Evolutionary conservation across 768 basidiomycete species (phyloP).

Genomic region (Mycena belliarum): DNA sequence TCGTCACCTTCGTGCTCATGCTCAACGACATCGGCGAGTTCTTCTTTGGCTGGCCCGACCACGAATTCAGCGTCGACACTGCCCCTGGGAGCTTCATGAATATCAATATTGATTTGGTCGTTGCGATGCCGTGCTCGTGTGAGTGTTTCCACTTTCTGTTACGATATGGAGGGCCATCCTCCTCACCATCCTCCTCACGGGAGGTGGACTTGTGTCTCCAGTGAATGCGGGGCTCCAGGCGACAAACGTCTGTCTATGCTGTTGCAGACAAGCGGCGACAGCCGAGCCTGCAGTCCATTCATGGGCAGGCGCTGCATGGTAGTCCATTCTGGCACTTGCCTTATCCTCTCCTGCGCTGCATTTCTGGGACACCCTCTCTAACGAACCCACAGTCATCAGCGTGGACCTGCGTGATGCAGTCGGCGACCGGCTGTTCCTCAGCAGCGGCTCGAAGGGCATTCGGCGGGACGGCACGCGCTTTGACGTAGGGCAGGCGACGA

Average conservation of each 20-base stretch:
- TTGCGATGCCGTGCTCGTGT: slow-evolving; percentile 94
- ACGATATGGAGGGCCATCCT: too few species aligned
- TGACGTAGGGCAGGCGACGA: slow-evolving; percentile 77
- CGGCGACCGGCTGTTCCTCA: slow-evolving; percentile 90
- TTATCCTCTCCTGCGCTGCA: too few species aligned
- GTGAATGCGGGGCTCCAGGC: too few species aligned
- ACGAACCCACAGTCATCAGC: slow-evolving; percentile 57
- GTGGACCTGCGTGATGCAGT: slow-evolving; percentile 91
- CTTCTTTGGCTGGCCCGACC: slow-evolving; percentile 91
- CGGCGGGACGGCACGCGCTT: slow-evolving; percentile 86
- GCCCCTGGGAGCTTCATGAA: slow-evolving; percentile 63
- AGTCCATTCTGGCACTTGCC: too few species aligned
- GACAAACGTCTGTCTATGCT: too few species aligned
- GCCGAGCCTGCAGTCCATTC: too few species aligned
- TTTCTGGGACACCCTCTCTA: too few species aligned
- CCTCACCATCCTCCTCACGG: too few species aligned
- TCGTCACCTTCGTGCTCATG: slow-evolving; percentile 71
- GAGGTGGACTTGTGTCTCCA: too few species aligned
- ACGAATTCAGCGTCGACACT: slow-evolving; percentile 84
- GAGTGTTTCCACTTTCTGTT: too few species aligned
- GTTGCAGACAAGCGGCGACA: too few species aligned
- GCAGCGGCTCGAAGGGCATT: slow-evolving; percentile 43
- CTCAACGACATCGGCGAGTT: slow-evolving; percentile 90
- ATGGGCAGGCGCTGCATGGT: too few species aligned
- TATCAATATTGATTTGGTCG: slow-evolving; percentile 90